Base-by-base conservation (phyloP, 2,329 filamentous ascomycete genomes). In the Sporothrix phasma region DNA sequence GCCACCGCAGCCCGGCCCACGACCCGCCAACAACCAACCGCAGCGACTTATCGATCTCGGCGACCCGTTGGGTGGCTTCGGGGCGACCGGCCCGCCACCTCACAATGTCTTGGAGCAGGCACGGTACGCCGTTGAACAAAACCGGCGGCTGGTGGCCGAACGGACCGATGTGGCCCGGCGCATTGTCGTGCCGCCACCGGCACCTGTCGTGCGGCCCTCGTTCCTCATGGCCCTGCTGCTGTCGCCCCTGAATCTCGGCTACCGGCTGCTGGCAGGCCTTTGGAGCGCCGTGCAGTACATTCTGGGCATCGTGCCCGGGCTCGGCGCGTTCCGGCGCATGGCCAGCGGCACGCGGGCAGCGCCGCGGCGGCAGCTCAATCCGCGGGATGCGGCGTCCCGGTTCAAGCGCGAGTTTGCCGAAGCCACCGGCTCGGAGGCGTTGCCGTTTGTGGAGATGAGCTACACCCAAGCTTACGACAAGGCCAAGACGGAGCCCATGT, bases 321-420 rank as follows among this genome's bases (percentile, higher is more conserved):
- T 81, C 3, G 73, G 88, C 22, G 79, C 83, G 41, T 81, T 84
- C 24, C 79, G 80, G 76, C 56, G 56, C 6, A 43, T 59, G 56
- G 39, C 37, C 56, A 45, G 56, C 17, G 56, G 39, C n/a, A 17
- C 37, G 17, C 74, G 65, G 78, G 82, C 65, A 88, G 88, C 3
- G 83, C 54, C 54, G 2, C 67, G 93, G 39, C 83, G 90, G 69
- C 84, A 90, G 69, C 78, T 97, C 51, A 88, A 88, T 72, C 92
- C 93, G 1, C 85, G 89, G 64, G 94, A 99, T 72, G 93, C 91
- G 0, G 92, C 93, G 0, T 87, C 89, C 29, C 82, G 94, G 37
- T 96, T 97, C 74, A 89, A 90, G 71, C 85, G 93, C 8, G 92
- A 97, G 70, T 96, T 99, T 69, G 92, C 96, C 71, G 94, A 99